A percentile compares a stretch with the other conserved stretches of the same genome.
phyloP scores from a whole-genome alignment of 2,329 filamentous ascomycete species.

The Phaeosphaeria sp. region DNA sequence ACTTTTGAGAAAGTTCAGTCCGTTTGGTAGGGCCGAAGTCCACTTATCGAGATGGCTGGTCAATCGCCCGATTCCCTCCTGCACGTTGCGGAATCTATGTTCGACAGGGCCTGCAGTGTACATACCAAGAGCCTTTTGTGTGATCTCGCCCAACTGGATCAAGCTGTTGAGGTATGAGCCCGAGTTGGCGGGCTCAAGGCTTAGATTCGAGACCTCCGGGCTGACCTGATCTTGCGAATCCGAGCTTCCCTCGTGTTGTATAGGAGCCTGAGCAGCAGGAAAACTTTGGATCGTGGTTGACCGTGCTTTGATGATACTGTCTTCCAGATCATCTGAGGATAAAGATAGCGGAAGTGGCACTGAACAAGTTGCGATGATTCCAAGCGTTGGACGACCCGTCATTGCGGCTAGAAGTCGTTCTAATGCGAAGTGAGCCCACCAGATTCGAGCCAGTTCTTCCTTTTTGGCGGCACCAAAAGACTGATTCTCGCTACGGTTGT shows the following conservation, averaged over 20 bases:
- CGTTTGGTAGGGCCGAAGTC: slow-evolving; percentile 34
- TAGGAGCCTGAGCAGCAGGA: neutral
- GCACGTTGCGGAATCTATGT: slow-evolving; percentile 44
- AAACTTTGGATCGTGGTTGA: slow-evolving; percentile 7
- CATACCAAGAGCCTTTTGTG: slow-evolving; percentile 38
- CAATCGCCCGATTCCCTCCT: slow-evolving; percentile 36
- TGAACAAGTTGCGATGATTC: slow-evolving; percentile 36
- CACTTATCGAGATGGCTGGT: slow-evolving; percentile 43
- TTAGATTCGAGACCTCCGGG: neutral
- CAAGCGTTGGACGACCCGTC: slow-evolving; percentile 47
- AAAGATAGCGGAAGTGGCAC: slow-evolving; percentile 40
- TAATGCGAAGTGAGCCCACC: slow-evolving; percentile 50
- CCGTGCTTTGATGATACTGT: slow-evolving; percentile 18
- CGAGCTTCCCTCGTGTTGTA: neutral
- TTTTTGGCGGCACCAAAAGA: slow-evolving; percentile 30
- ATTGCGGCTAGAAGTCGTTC: slow-evolving; percentile 45
- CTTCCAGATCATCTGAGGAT: slow-evolving; percentile 31
- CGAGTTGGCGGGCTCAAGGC: slow-evolving; percentile 21
- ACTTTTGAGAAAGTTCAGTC: slow-evolving; percentile 21
- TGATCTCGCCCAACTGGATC: slow-evolving; percentile 35
- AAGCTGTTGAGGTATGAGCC: slow-evolving; percentile 26
- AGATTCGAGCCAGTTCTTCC: slow-evolving; percentile 45
- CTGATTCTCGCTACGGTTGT: slow-evolving; percentile 43
- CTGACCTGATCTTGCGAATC: neutral
- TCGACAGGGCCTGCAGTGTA: slow-evolving; percentile 39